These are phyloP conservation scores for Pseudogymnoascus sp. DNA, from an alignment of 2,329 filamentous ascomycete species.

Conservation along the genomic window DNA sequence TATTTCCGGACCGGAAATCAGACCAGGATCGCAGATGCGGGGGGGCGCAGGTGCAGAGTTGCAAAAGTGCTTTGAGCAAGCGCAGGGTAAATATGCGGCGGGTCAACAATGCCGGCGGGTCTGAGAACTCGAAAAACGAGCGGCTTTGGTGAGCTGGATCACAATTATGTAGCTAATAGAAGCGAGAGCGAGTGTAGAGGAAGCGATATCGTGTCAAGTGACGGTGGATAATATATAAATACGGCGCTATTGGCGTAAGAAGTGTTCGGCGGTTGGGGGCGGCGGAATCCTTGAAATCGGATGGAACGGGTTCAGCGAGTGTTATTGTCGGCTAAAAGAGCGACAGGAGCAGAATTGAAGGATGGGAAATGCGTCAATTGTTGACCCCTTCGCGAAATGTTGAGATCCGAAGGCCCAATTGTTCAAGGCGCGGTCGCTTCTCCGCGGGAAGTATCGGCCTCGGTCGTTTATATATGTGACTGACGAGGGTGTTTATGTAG, in stretches of 20 bases:
- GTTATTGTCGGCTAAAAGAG: conserved; percentile 4
- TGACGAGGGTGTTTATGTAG: background rate
- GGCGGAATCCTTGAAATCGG: conserved; percentile 3
- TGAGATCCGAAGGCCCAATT: background rate
- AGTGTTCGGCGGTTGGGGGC: background rate
- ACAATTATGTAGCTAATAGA: background rate
- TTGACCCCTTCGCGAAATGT: background rate
- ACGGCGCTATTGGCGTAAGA: background rate
- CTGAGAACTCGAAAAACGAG: background rate
- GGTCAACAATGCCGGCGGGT: background rate
- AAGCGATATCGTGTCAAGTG: background rate
- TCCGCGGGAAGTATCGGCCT: background rate
- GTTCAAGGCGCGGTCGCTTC: background rate
- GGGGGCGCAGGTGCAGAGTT: background rate
- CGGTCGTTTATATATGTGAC: background rate
- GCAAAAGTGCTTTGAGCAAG: background rate
- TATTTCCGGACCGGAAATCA: background rate
- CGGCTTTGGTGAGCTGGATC: background rate
- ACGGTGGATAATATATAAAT: background rate
- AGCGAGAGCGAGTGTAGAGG: background rate
- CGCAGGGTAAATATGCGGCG: background rate
- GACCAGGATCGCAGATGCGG: background rate
- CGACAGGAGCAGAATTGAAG: conserved; percentile 3
- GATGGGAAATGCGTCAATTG: background rate
- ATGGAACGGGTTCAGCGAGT: background rate